A percentile compares a stretch with the other conserved stretches of the same genome.
Evolutionary conservation across 2,329 filamentous ascomycete genomes (phyloP).

Genomic region (Neophaeococcomyces aloes): DNA sequence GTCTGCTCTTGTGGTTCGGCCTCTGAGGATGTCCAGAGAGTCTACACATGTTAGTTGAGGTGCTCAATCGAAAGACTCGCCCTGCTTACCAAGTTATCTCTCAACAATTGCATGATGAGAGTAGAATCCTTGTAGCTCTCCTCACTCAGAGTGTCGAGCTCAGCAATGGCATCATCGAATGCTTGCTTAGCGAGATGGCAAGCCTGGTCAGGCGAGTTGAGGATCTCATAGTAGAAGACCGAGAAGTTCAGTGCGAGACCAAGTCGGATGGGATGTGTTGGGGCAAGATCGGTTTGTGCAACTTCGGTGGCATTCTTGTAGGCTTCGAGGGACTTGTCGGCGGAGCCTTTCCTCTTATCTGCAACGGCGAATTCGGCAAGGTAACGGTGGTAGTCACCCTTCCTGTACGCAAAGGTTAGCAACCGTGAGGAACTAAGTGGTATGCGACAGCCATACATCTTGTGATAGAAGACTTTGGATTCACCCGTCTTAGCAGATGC

Average conservation of each 20-base stretch:
- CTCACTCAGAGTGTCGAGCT: constrained; percentile 93
- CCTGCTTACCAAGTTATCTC: constrained; percentile 75
- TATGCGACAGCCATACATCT: constrained; percentile 59
- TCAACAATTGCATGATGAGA: constrained; percentile 96
- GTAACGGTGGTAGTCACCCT: constrained; percentile 99
- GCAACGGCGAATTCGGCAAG: constrained; percentile 92
- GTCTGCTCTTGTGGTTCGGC: constrained; percentile 62
- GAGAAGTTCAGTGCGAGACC: constrained; percentile 93
- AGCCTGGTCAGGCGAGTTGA: constrained; percentile 95
- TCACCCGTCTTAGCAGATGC: constrained; percentile 89
- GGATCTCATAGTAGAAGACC: constrained; percentile 99
- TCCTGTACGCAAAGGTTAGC: constrained; percentile 48
- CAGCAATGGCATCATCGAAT: constrained; percentile 93
- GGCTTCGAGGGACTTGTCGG: constrained; percentile 88
- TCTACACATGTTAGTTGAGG: constrained; percentile 45
- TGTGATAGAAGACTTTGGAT: constrained; percentile 99
- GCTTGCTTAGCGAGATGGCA: constrained; percentile 96
- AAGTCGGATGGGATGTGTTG: constrained; percentile 86
- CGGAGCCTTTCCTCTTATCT: constrained; percentile 89
- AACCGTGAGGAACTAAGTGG: not conserved
- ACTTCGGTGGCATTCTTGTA: constrained; percentile 94
- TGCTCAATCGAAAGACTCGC: not conserved
- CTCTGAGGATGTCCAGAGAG: constrained; percentile 98
- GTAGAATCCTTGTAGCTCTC: constrained; percentile 99
- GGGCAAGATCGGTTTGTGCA: constrained; percentile 76